These are phyloP conservation scores for Rubia tinctorum DNA, from an alignment of 305 asterid genomes.

Conservation along the genomic window DNA sequence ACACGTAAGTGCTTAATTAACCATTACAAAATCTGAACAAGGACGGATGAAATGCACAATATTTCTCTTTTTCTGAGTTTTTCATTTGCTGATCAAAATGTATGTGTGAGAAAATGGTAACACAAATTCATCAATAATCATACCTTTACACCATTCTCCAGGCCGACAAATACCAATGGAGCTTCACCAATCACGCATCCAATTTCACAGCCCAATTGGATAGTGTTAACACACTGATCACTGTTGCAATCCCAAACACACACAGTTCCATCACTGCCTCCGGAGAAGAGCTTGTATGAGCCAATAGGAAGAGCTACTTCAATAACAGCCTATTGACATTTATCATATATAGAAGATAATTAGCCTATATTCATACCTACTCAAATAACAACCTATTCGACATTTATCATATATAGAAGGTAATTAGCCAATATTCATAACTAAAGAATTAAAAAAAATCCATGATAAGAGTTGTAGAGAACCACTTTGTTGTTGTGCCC, in stretches of 20 bases:
- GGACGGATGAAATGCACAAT: too few species aligned
- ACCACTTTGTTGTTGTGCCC: background rate
- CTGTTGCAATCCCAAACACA: constrained; percentile 62
- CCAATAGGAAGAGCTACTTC: background rate
- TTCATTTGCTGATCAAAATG: too few species aligned
- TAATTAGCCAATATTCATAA: background rate
- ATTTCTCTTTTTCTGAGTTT: too few species aligned
- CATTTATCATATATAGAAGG: too few species aligned
- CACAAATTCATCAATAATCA: background rate
- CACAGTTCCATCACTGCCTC: constrained; percentile 42
- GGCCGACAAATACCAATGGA: constrained; percentile 57
- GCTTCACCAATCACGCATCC: constrained; percentile 50
- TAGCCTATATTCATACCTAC: too few species aligned
- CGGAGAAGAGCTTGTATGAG: constrained; percentile 35
- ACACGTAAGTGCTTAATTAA: too few species aligned
- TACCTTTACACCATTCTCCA: constrained; percentile 29
- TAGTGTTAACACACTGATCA: constrained; percentile 40
- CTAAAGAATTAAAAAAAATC: background rate
- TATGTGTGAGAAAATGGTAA: background rate
- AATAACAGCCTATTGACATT: background rate
- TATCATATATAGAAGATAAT: too few species aligned
- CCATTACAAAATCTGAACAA: too few species aligned
- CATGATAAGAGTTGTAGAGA: background rate
- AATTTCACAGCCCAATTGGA: constrained; percentile 25
- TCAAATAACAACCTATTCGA: too few species aligned